Conservation (phyloP, 176 grass and related monocot genomes). For the Triticum urartu region DNA sequence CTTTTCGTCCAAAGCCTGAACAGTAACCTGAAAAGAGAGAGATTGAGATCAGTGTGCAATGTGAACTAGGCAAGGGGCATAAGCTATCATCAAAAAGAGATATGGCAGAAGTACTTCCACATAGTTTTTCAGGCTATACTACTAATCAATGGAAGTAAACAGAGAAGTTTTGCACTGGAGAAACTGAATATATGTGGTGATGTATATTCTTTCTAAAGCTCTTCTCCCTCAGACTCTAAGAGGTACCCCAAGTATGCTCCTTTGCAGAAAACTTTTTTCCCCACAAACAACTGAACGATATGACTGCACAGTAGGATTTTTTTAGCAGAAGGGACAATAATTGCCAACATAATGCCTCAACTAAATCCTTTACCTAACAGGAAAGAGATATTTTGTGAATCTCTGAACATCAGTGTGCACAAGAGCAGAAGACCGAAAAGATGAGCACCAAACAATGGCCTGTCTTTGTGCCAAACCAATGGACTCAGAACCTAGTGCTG, state of each 20-base stretch:
- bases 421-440: background rate
- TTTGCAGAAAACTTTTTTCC: background rate
- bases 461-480: background rate
- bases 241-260: background rate
- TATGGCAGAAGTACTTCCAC: background rate
- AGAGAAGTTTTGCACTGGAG: background rate
- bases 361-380: background rate
- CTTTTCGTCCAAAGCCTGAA: constrained; percentile 88
- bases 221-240: background rate
- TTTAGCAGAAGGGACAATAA: background rate
- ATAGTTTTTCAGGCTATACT: background rate
- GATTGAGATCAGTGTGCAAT: constrained; percentile 2
- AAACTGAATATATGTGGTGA: background rate
- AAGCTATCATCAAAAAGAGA: background rate
- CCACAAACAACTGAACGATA: background rate
- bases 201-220: background rate
- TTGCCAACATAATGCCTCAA: background rate
- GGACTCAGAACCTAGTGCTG: background rate
- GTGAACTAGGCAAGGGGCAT: background rate
- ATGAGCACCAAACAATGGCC: background rate
- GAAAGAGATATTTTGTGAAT: background rate
- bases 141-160: background rate
- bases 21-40: constrained; percentile 63
- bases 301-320: no score
- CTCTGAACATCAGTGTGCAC: no score